Evolutionary conservation across 352 stramenopile genomes (phyloP).

Genomic region (Phytophthora hibernalis): DNA sequence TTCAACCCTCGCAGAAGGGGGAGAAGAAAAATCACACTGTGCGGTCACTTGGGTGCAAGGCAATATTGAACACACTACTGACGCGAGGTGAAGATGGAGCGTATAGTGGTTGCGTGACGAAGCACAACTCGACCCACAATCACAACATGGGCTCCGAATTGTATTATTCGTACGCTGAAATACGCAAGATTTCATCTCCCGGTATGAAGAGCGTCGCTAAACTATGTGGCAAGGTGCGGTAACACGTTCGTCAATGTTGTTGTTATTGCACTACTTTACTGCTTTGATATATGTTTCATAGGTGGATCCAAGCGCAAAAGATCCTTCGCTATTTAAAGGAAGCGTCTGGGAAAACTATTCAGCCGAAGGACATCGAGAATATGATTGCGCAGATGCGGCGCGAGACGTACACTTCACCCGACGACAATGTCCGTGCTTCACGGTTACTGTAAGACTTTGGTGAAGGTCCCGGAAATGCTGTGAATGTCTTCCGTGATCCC

Average conservation of each 20-base stretch:
- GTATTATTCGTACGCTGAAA: constrained; percentile 2
- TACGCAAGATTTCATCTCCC: neutral
- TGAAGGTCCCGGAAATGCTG: constrained; percentile 19
- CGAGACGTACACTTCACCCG: constrained; percentile 1
- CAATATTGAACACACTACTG: neutral
- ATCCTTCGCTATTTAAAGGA: constrained; percentile 14
- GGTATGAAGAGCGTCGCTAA: neutral
- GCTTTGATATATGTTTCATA: neutral
- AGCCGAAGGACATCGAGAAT: constrained; percentile 18
- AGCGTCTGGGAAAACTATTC: constrained; percentile 1
- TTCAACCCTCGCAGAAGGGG: neutral
- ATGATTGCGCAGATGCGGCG: constrained; percentile 9
- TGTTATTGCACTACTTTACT: neutral
- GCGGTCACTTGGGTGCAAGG: neutral
- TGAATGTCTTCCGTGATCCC: constrained; percentile 12
- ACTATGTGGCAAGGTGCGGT: neutral
- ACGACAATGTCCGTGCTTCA: constrained; percentile 9
- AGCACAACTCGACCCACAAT: constrained; percentile 4
- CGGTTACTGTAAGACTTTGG: constrained; percentile 6
- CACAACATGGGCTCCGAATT: neutral
- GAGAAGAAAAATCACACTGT: neutral
- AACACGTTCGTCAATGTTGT: no score
- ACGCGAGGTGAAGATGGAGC: neutral
- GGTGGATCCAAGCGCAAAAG: constrained; percentile 8
- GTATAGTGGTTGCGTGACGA: neutral